Conservation (phyloP, 2,329 filamentous ascomycete species). For the Aspergillus thermomutatus region DNA sequence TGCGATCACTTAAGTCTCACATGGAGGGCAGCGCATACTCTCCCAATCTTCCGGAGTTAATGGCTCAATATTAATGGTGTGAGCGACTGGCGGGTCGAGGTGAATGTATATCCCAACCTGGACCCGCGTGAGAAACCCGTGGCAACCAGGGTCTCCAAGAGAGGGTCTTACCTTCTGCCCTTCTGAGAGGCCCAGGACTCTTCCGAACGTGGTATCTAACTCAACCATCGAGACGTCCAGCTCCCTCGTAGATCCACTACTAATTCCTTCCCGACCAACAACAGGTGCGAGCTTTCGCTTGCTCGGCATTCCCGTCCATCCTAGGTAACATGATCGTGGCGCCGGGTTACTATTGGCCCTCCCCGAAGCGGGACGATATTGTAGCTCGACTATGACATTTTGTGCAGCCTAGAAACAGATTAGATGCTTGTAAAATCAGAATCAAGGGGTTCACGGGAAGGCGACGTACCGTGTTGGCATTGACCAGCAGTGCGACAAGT, state of each 20-base stretch:
- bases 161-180: slow-evolving; percentile 67
- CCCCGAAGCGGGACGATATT: slow-evolving; percentile 62
- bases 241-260: slow-evolving; percentile 60
- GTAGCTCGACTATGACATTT: slow-evolving; percentile 93
- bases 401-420: slow-evolving; percentile 66
- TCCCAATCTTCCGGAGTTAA: slow-evolving; percentile 96
- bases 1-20: background rate
- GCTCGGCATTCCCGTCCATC: slow-evolving; percentile 98
- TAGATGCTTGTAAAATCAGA: background rate
- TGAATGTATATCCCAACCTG: slow-evolving; percentile 67
- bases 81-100: slow-evolving; percentile 82
- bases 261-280: slow-evolving; percentile 70
- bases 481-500: slow-evolving; percentile 79
- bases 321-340: slow-evolving; percentile 75
- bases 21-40: slow-evolving; percentile 45
- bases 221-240: slow-evolving; percentile 77
- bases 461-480: slow-evolving; percentile 75
- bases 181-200: slow-evolving; percentile 71
- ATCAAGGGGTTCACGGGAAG: slow-evolving; percentile 16
- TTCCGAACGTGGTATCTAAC: slow-evolving; percentile 80
- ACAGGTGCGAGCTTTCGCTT: slow-evolving; percentile 74
- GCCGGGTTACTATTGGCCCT: slow-evolving; percentile 48
- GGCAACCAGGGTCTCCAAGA: background rate
- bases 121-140: slow-evolving; percentile 35
- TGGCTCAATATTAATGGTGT: slow-evolving; percentile 96